Percentiles rank a stretch among this genome's conserved stretches.
Conservation (phyloP, 805 yeast species). For the Saccharomycopsis sp. region DNA sequence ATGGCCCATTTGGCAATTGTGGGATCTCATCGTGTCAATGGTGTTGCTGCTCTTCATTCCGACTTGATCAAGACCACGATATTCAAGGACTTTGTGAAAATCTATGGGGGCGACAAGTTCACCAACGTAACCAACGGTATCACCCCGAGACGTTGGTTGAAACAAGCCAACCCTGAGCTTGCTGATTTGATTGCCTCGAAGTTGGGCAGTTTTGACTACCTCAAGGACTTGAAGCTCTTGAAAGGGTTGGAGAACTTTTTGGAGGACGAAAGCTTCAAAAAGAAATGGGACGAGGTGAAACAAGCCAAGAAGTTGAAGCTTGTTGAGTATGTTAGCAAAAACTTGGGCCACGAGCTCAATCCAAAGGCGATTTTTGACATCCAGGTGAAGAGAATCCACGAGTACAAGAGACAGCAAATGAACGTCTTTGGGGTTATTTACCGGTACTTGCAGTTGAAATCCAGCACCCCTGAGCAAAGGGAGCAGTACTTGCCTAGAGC, state of each 20-base stretch:
- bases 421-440: slow-evolving; percentile 84
- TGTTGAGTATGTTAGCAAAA: slow-evolving; percentile 54
- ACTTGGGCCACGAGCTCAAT: slow-evolving; percentile 50
- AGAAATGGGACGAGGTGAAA: slow-evolving; percentile 65
- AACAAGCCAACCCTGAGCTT: slow-evolving; percentile 82
- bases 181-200: slow-evolving; percentile 64
- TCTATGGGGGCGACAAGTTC: slow-evolving; percentile 76
- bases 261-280: slow-evolving; percentile 60
- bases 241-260: slow-evolving; percentile 58
- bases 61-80: slow-evolving; percentile 84
- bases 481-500: slow-evolving; percentile 64
- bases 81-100: slow-evolving; percentile 78
- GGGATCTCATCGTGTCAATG: slow-evolving; percentile 90
- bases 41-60: slow-evolving; percentile 93
- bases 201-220: slow-evolving; percentile 59
- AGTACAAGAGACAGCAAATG: slow-evolving; percentile 90
- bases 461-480: slow-evolving; percentile 53
- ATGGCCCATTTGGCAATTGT: slow-evolving; percentile 89
- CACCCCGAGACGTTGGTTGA: slow-evolving; percentile 94
- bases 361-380: slow-evolving; percentile 74
- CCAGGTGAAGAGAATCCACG: slow-evolving; percentile 93
- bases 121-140: slow-evolving; percentile 92
- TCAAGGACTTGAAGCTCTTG: slow-evolving; percentile 58
- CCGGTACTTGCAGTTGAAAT: slow-evolving; percentile 71
- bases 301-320: slow-evolving; percentile 57